Conservation (phyloP, 2,329 filamentous ascomycete genomes). For the Dothistroma septosporum region DNA sequence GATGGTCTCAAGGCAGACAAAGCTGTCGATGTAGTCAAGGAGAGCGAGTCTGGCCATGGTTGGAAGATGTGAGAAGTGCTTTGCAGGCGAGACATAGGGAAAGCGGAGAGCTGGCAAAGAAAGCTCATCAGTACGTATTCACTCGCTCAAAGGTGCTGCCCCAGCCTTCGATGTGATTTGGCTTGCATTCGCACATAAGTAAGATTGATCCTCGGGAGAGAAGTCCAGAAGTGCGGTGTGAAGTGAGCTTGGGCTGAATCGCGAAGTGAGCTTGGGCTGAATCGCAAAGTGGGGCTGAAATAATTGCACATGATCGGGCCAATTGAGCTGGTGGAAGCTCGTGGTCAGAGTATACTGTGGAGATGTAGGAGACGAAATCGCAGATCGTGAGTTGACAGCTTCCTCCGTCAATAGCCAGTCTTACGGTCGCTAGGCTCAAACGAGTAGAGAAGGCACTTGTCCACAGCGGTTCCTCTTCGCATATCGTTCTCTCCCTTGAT, state of each 20-base stretch:
- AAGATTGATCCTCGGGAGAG: neutral
- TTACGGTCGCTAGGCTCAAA: neutral
- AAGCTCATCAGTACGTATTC: neutral
- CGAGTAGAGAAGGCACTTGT: neutral
- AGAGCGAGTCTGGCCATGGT: neutral
- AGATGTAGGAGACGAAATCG: neutral
- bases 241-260: neutral
- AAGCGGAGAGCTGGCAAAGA: neutral
- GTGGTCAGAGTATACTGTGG: neutral
- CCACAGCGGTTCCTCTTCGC: neutral
- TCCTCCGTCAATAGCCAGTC: neutral
- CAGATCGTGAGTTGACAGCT: neutral
- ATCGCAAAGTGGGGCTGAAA: neutral
- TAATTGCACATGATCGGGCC: neutral
- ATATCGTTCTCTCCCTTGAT: neutral
- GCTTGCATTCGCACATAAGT: neutral
- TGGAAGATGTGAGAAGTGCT: conserved; percentile 5
- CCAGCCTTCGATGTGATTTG: neutral
- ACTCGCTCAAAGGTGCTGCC: no score
- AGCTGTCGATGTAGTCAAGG: neutral
- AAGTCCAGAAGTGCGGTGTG: neutral
- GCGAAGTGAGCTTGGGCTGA: neutral
- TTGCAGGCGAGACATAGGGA: neutral
- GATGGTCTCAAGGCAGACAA: neutral
- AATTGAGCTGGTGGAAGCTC: neutral